A percentile compares a stretch with the other conserved stretches of the same genome.
These are phyloP conservation scores for Ricinus communis DNA, from an alignment of 345 rosid genomes.

Conservation along the genomic window DNA sequence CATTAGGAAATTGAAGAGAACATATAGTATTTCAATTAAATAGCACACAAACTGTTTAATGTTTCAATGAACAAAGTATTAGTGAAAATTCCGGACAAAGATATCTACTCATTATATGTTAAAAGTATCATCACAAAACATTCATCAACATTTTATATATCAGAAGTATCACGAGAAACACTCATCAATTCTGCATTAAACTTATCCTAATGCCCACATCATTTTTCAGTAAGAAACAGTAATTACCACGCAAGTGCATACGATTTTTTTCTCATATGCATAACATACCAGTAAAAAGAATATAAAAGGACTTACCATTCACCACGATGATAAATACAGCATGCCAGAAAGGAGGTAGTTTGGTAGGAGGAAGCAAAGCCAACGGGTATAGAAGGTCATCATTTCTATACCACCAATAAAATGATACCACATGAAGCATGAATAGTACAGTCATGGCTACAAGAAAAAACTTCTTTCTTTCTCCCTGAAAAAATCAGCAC, in stretches of 20 bases:
- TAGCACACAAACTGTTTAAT: background rate
- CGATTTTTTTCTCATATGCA: background rate
- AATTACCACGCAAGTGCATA: background rate
- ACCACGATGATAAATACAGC: conserved; percentile 54
- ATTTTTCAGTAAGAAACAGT: background rate
- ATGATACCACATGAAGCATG: conserved; percentile 38
- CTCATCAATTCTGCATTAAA: background rate
- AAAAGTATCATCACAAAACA: too few species aligned
- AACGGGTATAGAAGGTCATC: conserved; percentile 53
- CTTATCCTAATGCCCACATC: too few species aligned
- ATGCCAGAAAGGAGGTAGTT: conserved; percentile 62
- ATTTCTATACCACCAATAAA: conserved; percentile 52
- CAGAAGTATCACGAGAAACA: background rate
- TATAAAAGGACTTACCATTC: conserved; percentile 40
- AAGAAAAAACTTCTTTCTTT: conserved; percentile 47
- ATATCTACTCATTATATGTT: background rate
- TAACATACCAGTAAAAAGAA: background rate
- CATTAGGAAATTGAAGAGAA: background rate
- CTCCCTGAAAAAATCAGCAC: conserved; percentile 45
- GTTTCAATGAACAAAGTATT: background rate
- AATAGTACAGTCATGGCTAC: conserved; percentile 36
- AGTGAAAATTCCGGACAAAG: background rate
- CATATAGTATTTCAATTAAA: background rate
- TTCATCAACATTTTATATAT: too few species aligned
- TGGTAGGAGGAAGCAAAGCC: conserved; percentile 53